Evolutionary conservation across 2,329 filamentous ascomycete species (phyloP), one percentile per base, ranked within the genome.

Genomic region (Aspergillus pseudonomiae): DNA sequence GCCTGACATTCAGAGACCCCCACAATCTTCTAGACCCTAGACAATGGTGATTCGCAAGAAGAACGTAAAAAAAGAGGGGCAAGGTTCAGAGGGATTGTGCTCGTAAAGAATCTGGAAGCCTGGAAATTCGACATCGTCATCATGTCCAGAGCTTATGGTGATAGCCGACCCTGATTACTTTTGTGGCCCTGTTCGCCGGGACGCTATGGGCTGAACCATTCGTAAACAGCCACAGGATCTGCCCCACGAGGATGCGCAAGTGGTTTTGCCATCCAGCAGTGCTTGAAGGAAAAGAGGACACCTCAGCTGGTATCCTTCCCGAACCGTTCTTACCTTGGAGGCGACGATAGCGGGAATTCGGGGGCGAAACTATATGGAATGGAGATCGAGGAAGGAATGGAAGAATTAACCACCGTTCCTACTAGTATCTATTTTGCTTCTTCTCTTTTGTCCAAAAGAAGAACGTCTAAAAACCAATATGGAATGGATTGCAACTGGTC

Each of bases 171-270:
- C 46, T 50, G 46, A 50, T 50, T 55, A 43, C 28, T 50, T 21
- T 24, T 46, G 21, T n/a, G 48, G 64, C 59, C 63, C 62, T 67
- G 57, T 65, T 67, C 63, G 63, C 41, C 67, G 68, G 68, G 32
- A 62, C 61, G 56, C 26, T 36, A 59, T 50, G 63, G 63, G 64
- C 62, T 66, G 62, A 68, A 63, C 67, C 65, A 67, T 63, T 55
- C 43, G 60, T 28, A 54, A 60, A 61, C 32, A 60, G 41, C 60
- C 50, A 53, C 50, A 60, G 57, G 57, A 59, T 66, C 57, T 65
- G 68, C 68, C 68, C 68, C 68, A 70, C 68, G 68, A 69, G 68
- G 67, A 68, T 68, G 66, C 65, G 66, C 65, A 67, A 67, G 61
- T 62, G 63, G 52, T 57, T 64, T 67, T 63, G 64, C 67, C 68